Evolutionary conservation across 768 basidiomycete species (phyloP).

Genomic region (Tubosaeta sp.): DNA sequence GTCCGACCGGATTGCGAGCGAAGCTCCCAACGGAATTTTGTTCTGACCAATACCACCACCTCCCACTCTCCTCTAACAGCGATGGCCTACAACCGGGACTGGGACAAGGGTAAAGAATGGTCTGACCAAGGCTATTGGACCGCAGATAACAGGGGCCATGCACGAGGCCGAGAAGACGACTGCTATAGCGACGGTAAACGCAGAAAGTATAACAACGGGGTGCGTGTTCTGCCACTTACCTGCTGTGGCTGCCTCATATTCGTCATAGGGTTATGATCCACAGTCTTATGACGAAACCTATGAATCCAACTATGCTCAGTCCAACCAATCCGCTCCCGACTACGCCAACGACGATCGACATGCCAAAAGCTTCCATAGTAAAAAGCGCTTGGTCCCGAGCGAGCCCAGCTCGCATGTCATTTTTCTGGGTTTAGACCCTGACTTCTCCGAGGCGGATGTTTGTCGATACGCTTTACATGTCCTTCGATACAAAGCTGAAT

Average conservation of each 20-base stretch:
- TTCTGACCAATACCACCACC: conserved; percentile 18
- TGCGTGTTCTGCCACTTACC: conserved; percentile 32
- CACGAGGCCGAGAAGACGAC: conserved; percentile 64
- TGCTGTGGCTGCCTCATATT: conserved; percentile 5
- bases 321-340: conserved; percentile 40
- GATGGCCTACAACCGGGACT: conserved; percentile 81
- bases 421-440: conserved; percentile 89
- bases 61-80: conserved; percentile 7
- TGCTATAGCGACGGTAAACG: conserved; percentile 69
- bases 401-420: conserved; percentile 92
- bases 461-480: conserved; percentile 41
- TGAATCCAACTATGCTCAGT: conserved; percentile 30
- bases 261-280: conserved; percentile 48
- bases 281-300: conserved; percentile 49
- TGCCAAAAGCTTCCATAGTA: conserved; percentile 41
- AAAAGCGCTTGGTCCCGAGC: conserved; percentile 79
- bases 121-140: conserved; percentile 43
- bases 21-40: conserved; percentile 10
- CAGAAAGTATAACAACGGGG: conserved; percentile 75
- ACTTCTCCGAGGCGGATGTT: conserved; percentile 92
- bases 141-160: conserved; percentile 34
- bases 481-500: conserved; percentile 34
- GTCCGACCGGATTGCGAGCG: conserved; percentile 6
- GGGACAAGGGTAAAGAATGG: conserved; percentile 81
- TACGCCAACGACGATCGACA: conserved; percentile 48